These are phyloP conservation scores for Termitomyces sp. DNA, from an alignment of 768 basidiomycete species.

Conservation along the genomic window DNA sequence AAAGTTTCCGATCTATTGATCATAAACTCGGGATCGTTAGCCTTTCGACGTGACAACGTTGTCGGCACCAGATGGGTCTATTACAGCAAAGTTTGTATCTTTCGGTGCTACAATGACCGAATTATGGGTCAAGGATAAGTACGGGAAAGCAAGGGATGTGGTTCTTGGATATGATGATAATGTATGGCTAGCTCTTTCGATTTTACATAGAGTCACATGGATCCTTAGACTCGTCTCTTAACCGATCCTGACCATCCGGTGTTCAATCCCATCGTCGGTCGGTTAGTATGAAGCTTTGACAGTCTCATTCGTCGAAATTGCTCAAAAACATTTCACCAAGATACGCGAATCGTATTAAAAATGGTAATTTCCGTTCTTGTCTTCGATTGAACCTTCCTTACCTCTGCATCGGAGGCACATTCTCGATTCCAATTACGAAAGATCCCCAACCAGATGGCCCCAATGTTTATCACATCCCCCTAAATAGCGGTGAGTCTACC, in stretches of 20 bases:
- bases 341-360: constrained; percentile 49
- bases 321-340: constrained; percentile 20
- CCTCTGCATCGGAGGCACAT: constrained; percentile 29
- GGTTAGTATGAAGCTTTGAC: constrained; percentile 14
- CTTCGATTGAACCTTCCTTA: not conserved
- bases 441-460: constrained; percentile 34
- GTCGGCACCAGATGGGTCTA: constrained; percentile 47
- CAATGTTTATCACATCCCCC: constrained; percentile 43
- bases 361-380: constrained; percentile 24
- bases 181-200: constrained; percentile 19
- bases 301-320: not conserved
- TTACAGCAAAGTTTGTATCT: constrained; percentile 51
- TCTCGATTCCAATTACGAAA: constrained; percentile 48
- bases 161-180: constrained; percentile 56
- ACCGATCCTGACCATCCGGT: constrained; percentile 43
- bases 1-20: not conserved
- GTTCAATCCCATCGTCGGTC: constrained; percentile 34
- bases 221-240: constrained; percentile 28
- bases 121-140: constrained; percentile 49
- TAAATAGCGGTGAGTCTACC: constrained; percentile 34
- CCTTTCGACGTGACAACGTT: constrained; percentile 44
- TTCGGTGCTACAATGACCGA: constrained; percentile 52
- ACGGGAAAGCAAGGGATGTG: constrained; percentile 42
- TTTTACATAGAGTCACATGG: not conserved
- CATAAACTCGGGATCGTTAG: constrained; percentile 15